Conservation (phyloP, 176 grass and related monocot genomes). For the Musa acuminata region DNA sequence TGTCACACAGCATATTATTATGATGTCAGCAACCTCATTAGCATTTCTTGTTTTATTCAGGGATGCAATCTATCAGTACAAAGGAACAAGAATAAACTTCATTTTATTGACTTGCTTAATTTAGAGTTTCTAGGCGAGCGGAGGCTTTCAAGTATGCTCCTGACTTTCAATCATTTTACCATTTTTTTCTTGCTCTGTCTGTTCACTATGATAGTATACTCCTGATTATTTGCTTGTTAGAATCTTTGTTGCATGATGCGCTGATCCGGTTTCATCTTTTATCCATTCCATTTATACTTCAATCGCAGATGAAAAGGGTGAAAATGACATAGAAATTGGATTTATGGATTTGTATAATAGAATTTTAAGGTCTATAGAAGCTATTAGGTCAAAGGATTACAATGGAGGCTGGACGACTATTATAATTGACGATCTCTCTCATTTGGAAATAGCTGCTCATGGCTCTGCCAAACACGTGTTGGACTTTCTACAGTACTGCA, state of each 20-base stretch:
- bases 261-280: background rate
- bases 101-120: slow-evolving; percentile 58
- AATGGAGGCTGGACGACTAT: slow-evolving; percentile 30
- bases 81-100: slow-evolving; percentile 54
- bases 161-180: background rate
- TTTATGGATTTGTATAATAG: slow-evolving; percentile 48
- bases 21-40: background rate
- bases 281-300: background rate
- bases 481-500: slow-evolving; percentile 75
- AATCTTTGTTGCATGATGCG: background rate
- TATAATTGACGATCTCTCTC: slow-evolving; percentile 70
- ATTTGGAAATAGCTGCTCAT: slow-evolving; percentile 62
- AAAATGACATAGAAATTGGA: slow-evolving; percentile 25
- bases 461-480: slow-evolving; percentile 57
- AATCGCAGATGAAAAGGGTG: slow-evolving; percentile 34
- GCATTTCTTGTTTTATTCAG: slow-evolving; percentile 18
- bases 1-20: background rate
- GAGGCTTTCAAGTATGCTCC: background rate
- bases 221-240: background rate
- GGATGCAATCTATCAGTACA: slow-evolving; percentile 74
- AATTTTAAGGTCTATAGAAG: slow-evolving; percentile 43
- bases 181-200: slow-evolving; percentile 12
- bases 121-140: slow-evolving; percentile 51
- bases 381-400: slow-evolving; percentile 23
- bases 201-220: background rate